phyloP scores from a whole-genome alignment of 2,329 filamentous ascomycete species.

The Didymella pinodella region DNA sequence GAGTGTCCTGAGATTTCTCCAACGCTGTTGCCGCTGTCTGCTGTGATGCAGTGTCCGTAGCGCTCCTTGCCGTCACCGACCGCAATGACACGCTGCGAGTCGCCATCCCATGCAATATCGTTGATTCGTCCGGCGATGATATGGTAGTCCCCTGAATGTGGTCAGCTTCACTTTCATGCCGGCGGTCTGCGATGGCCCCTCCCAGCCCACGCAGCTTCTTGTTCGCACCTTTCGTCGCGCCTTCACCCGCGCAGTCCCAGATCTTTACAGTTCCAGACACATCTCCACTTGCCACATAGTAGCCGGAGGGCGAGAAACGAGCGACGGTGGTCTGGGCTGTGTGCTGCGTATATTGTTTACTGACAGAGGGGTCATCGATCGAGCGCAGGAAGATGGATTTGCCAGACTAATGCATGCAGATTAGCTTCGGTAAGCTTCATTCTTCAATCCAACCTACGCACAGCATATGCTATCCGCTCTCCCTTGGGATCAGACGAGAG shows the following conservation, averaged over 20 bases:
- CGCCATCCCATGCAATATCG: slow-evolving; percentile 96
- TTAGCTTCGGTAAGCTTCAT: slow-evolving; percentile 2
- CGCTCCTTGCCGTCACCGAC: slow-evolving; percentile 94
- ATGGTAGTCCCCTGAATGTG: slow-evolving; percentile 75
- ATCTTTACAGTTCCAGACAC: slow-evolving; percentile 83
- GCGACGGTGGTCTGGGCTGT: slow-evolving; percentile 89
- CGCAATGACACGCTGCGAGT: slow-evolving; percentile 94
- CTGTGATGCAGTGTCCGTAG: slow-evolving; percentile 90
- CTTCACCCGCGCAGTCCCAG: slow-evolving; percentile 88
- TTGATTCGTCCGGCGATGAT: slow-evolving; percentile 96
- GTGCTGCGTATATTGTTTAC: slow-evolving; percentile 92
- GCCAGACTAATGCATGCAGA: slow-evolving; percentile 68
- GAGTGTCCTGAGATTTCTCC: slow-evolving; percentile 94
- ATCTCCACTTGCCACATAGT: slow-evolving; percentile 94
- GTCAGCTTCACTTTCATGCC: slow-evolving; percentile 37
- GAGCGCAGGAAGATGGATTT: slow-evolving; percentile 97
- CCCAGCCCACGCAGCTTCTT: background rate
- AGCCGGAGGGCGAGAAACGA: slow-evolving; percentile 91
- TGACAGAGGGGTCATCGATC: slow-evolving; percentile 85
- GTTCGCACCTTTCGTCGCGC: slow-evolving; percentile 75
- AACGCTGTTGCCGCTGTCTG: slow-evolving; percentile 91
- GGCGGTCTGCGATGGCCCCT: slow-evolving; percentile 1
- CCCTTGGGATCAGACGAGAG: slow-evolving; percentile 89
- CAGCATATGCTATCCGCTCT: slow-evolving; percentile 90
- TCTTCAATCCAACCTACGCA: slow-evolving; percentile 56